Evolutionary conservation across 2,329 filamentous ascomycete species (phyloP).

Genomic region (Diaporthe humulicola): DNA sequence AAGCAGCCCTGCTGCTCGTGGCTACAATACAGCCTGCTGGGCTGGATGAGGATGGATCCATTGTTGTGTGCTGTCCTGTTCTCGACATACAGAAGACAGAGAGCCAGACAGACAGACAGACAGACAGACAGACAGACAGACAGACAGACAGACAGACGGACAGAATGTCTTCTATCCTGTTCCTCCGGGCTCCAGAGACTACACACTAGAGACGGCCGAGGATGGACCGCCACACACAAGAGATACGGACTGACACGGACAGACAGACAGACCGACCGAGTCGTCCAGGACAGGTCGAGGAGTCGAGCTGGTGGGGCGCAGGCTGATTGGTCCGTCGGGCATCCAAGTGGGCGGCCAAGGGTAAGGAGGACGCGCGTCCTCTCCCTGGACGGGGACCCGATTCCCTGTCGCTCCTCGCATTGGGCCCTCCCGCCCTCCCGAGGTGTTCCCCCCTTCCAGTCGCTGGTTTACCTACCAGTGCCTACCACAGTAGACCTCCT

Average conservation of each 20-base stretch:
- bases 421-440: constrained; percentile 12
- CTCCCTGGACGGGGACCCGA: constrained; percentile 17
- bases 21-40: background rate
- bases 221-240: background rate
- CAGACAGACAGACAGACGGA: too few species aligned
- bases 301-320: constrained; percentile 9
- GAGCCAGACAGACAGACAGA: too few species aligned
- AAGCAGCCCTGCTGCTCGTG: background rate
- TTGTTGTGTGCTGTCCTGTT: background rate
- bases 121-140: too few species aligned
- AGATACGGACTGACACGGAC: background rate
- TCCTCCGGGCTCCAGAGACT: too few species aligned
- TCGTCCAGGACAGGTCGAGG: background rate
- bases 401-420: constrained; percentile 21
- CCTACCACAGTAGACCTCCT: too few species aligned
- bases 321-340: constrained; percentile 27
- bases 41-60: too few species aligned
- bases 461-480: background rate
- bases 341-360: constrained; percentile 30
- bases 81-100: background rate
- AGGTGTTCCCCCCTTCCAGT: background rate
- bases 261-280: background rate
- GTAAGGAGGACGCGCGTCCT: constrained; percentile 23
- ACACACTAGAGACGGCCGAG: background rate
- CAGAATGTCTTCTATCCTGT: too few species aligned